Evolutionary conservation across 2,329 filamentous ascomycete species (phyloP).

Genomic region (Stachybotrys echinatus): DNA sequence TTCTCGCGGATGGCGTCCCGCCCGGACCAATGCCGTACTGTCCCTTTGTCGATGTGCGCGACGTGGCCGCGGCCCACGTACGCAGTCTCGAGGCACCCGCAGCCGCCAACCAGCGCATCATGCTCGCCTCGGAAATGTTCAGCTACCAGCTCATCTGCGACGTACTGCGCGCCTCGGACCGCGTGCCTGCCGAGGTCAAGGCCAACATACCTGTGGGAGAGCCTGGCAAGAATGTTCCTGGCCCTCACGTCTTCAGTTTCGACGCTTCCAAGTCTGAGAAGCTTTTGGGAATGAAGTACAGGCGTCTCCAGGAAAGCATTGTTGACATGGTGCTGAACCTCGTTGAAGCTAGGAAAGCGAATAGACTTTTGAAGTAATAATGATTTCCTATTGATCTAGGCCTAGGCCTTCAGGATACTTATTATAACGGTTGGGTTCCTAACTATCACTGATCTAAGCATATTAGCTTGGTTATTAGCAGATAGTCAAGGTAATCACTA

Average conservation of each 20-base stretch:
- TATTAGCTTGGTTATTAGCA: too few relatives aligned
- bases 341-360: background rate
- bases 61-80: slow-evolving; percentile 58
- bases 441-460: too few relatives aligned
- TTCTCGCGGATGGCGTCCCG: background rate
- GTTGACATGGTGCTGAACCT: background rate
- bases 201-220: background rate
- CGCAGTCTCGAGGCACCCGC: slow-evolving; percentile 48
- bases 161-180: background rate
- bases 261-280: slow-evolving; percentile 1
- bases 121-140: slow-evolving; percentile 51
- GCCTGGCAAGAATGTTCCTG: background rate
- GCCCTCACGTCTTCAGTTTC: slow-evolving; percentile 1
- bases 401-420: background rate
- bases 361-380: too few relatives aligned
- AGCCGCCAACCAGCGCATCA: slow-evolving; percentile 57
- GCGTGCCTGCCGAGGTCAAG: slow-evolving; percentile 1
- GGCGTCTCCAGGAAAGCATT: background rate
- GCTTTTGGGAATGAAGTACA: background rate
- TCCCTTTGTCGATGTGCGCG: slow-evolving; percentile 49
- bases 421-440: too few relatives aligned
- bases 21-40: slow-evolving; percentile 1
- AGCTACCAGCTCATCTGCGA: slow-evolving; percentile 39
- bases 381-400: background rate
- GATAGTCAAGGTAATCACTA: too few relatives aligned